phyloP scores from a whole-genome alignment of 495 filamentous ascomycete species.

The Talaromyces borbonicus region DNA sequence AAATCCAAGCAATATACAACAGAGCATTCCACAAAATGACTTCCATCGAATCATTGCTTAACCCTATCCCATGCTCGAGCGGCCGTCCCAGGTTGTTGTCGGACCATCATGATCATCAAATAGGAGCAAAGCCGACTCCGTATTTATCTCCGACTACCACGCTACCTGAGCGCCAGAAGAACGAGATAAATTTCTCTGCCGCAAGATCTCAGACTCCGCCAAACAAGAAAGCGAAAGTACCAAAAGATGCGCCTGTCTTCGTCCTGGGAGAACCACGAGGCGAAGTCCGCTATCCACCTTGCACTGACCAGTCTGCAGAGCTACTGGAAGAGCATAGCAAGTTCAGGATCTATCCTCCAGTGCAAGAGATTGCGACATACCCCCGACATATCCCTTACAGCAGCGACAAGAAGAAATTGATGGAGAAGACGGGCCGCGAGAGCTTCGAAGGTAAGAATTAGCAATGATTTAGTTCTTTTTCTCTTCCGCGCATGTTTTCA shows the following conservation, averaged over 20 bases:
- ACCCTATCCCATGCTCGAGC: slow-evolving; percentile 15
- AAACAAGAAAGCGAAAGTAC: slow-evolving; percentile 37
- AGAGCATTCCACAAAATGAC: slow-evolving; percentile 16
- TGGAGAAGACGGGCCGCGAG: slow-evolving; percentile 73
- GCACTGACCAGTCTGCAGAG: slow-evolving; percentile 47
- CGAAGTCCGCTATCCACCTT: slow-evolving; percentile 55
- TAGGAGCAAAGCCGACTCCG: no score
- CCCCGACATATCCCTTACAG: slow-evolving; percentile 82
- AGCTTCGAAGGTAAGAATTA: slow-evolving; percentile 87
- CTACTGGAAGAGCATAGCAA: slow-evolving; percentile 44
- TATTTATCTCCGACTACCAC: background rate
- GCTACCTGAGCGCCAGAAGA: background rate
- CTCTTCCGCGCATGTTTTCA: background rate
- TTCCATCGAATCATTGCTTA: slow-evolving; percentile 24
- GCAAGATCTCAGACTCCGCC: background rate
- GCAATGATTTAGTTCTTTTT: no score
- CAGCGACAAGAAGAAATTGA: slow-evolving; percentile 83
- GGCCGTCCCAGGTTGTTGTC: background rate
- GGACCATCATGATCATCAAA: no score
- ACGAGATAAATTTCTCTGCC: background rate
- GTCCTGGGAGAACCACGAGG: slow-evolving; percentile 49
- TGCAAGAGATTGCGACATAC: slow-evolving; percentile 57
- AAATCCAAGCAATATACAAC: background rate
- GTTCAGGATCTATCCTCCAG: slow-evolving; percentile 52
- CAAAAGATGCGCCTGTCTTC: slow-evolving; percentile 52